phyloP scores from a whole-genome alignment of 2,329 filamentous ascomycete genomes.

The Trichoderma sp. region DNA sequence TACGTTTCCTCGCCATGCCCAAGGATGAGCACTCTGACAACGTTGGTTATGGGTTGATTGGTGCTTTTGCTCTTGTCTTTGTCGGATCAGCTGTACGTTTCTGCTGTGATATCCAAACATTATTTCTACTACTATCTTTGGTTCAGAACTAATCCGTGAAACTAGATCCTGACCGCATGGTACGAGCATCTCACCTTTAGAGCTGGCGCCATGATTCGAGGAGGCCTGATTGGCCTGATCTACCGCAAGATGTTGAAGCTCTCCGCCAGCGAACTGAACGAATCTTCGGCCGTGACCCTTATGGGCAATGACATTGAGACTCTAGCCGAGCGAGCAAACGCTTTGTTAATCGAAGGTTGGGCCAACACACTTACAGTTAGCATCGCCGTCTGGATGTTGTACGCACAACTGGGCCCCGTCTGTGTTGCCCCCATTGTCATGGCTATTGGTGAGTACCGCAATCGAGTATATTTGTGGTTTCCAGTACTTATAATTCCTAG shows the following conservation, averaged over 20 bases:
- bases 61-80: slow-evolving; percentile 33
- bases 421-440: slow-evolving; percentile 33
- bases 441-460: slow-evolving; percentile 28
- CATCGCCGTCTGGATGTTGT: slow-evolving; percentile 32
- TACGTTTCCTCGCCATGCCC: slow-evolving; percentile 29
- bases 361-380: slow-evolving; percentile 31
- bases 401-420: slow-evolving; percentile 33
- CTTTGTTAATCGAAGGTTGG: slow-evolving; percentile 32
- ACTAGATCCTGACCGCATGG: slow-evolving; percentile 31
- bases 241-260: slow-evolving; percentile 32
- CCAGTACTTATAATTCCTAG: slow-evolving; percentile 18
- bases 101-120: not conserved
- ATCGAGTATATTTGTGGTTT: rapidly evolving
- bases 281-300: slow-evolving; percentile 31
- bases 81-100: slow-evolving; percentile 31
- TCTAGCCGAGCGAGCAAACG: slow-evolving; percentile 27
- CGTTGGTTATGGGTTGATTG: slow-evolving; percentile 33
- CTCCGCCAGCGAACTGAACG: slow-evolving; percentile 26
- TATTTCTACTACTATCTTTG: not conserved
- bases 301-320: slow-evolving; percentile 36
- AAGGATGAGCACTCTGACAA: slow-evolving; percentile 27
- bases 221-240: slow-evolving; percentile 31
- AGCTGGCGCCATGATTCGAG: slow-evolving; percentile 30
- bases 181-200: slow-evolving; percentile 34
- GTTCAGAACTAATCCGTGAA: not conserved